These are phyloP conservation scores for Bombardia bombarda DNA, from an alignment of 495 filamentous ascomycete species.

Conservation along the genomic window DNA sequence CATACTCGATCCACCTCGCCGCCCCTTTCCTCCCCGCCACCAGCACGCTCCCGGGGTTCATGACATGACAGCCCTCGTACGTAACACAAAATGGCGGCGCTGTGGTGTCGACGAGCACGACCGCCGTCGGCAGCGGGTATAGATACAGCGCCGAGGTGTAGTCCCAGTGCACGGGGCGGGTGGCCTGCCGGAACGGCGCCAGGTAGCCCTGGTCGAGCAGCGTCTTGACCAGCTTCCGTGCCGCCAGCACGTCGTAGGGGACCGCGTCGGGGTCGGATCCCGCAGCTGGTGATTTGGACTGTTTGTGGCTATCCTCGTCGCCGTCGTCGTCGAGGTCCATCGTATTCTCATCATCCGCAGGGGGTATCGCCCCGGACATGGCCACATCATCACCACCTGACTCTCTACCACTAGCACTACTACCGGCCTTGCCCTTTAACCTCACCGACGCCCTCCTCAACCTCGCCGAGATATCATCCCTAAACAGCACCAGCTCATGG, in stretches of 20 bases:
- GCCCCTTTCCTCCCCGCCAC: slow-evolving; percentile 52
- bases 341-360: slow-evolving; percentile 11
- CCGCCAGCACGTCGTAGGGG: slow-evolving; percentile 46
- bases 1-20: slow-evolving; percentile 82
- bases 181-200: slow-evolving; percentile 69
- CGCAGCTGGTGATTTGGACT: background rate
- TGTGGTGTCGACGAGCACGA: slow-evolving; percentile 76
- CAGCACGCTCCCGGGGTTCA: slow-evolving; percentile 81
- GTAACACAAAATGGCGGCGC: slow-evolving; percentile 73
- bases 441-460: slow-evolving; percentile 66
- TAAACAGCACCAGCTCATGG: slow-evolving; percentile 76
- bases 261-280: slow-evolving; percentile 8
- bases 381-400: slow-evolving; percentile 22
- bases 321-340: slow-evolving; percentile 45
- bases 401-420: background rate
- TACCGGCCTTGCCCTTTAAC: slow-evolving; percentile 32
- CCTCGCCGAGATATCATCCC: slow-evolving; percentile 76
- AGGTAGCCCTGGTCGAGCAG: slow-evolving; percentile 87
- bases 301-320: background rate
- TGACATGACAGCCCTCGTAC: slow-evolving; percentile 91
- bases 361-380: slow-evolving; percentile 20
- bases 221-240: slow-evolving; percentile 84
- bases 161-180: slow-evolving; percentile 84
- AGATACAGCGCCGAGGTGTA: slow-evolving; percentile 62
- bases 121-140: slow-evolving; percentile 77